phyloP scores from a whole-genome alignment of 345 rosid species.

The Pistacia integerrima region DNA sequence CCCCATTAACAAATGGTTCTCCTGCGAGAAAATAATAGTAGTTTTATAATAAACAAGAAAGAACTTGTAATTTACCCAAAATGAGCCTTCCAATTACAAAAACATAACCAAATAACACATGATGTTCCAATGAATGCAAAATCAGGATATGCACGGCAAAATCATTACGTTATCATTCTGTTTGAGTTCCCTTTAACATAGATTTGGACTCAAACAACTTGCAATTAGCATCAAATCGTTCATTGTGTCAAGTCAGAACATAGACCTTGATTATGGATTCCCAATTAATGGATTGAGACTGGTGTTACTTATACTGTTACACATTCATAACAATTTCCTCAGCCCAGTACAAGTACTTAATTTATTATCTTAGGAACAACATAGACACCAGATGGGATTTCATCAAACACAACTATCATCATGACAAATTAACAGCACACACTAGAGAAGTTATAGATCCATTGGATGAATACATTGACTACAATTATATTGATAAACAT shows the following conservation, averaged over 20 bases:
- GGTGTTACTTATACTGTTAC: neutral
- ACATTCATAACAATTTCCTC: no score
- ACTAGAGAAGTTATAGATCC: no score
- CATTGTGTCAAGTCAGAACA: neutral
- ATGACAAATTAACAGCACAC: neutral
- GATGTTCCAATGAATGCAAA: neutral
- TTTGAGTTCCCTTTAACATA: neutral
- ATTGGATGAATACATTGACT: no score
- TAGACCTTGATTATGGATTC: neutral
- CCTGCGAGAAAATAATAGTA: constrained; percentile 23
- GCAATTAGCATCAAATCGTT: no score
- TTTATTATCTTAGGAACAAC: no score
- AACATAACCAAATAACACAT: neutral
- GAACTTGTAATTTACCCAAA: neutral
- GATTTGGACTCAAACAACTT: neutral
- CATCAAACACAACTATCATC: neutral
- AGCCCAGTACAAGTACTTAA: no score
- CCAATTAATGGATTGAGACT: neutral
- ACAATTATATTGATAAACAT: neutral
- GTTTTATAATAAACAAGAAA: neutral
- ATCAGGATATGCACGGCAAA: neutral
- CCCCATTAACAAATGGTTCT: constrained; percentile 40
- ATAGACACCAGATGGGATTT: neutral
- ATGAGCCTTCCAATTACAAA: neutral
- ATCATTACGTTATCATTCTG: neutral